Percentiles rank a stretch among this genome's conserved stretches.
phyloP scores from a whole-genome alignment of 139 green algal genomes.

The Ostreobium quekettii region DNA sequence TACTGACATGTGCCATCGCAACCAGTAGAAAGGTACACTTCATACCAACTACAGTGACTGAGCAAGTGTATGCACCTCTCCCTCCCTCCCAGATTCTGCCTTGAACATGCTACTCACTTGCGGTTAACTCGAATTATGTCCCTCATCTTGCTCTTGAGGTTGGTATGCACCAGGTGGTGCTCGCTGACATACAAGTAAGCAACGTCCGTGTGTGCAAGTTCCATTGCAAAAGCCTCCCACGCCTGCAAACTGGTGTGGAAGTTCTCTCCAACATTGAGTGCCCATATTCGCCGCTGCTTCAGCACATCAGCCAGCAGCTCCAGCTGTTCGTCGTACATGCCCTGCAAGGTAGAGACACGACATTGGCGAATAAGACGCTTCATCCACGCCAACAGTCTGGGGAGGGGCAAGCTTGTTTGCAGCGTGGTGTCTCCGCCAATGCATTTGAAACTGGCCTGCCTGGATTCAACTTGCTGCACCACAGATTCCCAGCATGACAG shows the following conservation, averaged over 20 bases:
- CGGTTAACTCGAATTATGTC: conserved; percentile 46
- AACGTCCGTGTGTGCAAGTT: conserved; percentile 40
- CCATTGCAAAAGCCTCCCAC: conserved; percentile 28
- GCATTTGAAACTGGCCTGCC: no score
- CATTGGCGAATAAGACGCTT: no score
- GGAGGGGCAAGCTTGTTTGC: no score
- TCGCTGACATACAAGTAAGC: conserved; percentile 55
- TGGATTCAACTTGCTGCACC: no score
- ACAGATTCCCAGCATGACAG: no score
- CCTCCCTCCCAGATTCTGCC: no score
- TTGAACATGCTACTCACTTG: conserved; percentile 26
- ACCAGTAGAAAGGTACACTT: no score
- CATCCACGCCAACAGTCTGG: no score
- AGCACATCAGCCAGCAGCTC: conserved; percentile 30
- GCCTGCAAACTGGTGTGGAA: conserved; percentile 34
- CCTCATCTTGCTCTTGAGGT: conserved; percentile 46
- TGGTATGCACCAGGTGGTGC: conserved; percentile 35
- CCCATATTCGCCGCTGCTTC: conserved; percentile 42
- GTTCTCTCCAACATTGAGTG: conserved; percentile 57
- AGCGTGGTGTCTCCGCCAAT: no score
- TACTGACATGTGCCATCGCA: no score
- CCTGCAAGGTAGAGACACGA: conserved; percentile 26
- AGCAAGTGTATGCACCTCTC: no score
- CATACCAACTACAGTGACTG: no score
- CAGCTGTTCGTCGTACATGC: conserved; percentile 50